A percentile compares a stretch with the other conserved stretches of the same genome.
Evolutionary conservation across 164 flowering plant species (phyloP).

Genomic region (Berberis thunbergii): DNA sequence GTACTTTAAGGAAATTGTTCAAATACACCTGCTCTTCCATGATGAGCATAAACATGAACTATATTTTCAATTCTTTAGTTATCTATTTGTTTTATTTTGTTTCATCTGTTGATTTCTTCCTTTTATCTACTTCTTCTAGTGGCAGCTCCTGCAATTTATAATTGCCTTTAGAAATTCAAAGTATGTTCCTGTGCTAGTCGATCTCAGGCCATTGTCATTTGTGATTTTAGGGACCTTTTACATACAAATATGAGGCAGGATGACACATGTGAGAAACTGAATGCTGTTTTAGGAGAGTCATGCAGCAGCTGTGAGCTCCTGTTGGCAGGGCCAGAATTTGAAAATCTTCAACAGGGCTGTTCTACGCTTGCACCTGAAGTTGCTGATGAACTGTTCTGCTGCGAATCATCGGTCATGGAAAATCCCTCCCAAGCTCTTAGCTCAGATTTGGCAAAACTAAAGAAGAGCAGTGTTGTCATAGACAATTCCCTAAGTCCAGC

Average conservation of each 20-base stretch:
- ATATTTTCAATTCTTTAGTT: no score
- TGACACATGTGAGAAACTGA: slow-evolving; percentile 41
- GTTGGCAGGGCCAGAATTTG: slow-evolving; percentile 54
- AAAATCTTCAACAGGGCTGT: slow-evolving; percentile 26
- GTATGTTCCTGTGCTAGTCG: background rate
- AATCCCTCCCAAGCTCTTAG: slow-evolving; percentile 43
- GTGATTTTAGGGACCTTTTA: slow-evolving; percentile 23
- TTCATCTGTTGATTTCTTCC: no score
- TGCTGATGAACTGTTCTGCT: slow-evolving; percentile 52
- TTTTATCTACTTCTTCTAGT: no score
- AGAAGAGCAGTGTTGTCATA: slow-evolving; percentile 29
- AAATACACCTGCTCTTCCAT: no score
- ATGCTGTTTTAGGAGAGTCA: slow-evolving; percentile 56
- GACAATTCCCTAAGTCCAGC: slow-evolving; percentile 75
- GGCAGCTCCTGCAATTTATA: background rate
- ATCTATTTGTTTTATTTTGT: no score
- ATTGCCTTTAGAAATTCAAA: background rate
- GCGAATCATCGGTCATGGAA: slow-evolving; percentile 38
- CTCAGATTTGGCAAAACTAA: slow-evolving; percentile 43
- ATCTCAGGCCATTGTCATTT: background rate
- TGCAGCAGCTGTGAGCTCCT: slow-evolving; percentile 66
- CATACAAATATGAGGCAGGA: slow-evolving; percentile 60
- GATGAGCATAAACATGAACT: no score
- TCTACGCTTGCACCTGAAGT: slow-evolving; percentile 46
- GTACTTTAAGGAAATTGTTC: no score